Percentiles rank a stretch among this genome's conserved stretches.
These are phyloP conservation scores for Monsonia emarginata DNA, from an alignment of 441 rosid genomes.

Conservation along the genomic window DNA sequence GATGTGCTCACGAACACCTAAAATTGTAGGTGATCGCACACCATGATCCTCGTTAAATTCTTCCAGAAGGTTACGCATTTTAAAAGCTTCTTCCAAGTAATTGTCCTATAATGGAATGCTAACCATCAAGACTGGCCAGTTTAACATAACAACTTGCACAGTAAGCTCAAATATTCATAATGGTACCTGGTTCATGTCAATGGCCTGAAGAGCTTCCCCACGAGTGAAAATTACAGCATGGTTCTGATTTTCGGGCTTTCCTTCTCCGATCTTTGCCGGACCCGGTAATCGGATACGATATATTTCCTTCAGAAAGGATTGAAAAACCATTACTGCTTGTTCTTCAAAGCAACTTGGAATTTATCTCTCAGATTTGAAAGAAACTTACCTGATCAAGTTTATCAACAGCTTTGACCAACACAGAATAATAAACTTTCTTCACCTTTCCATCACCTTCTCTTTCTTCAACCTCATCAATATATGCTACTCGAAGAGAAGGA, in stretches of 20 bases:
- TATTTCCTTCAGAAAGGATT: constrained; percentile 49
- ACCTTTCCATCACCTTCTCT: constrained; percentile 51
- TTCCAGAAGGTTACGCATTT: constrained; percentile 89
- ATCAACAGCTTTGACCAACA: constrained; percentile 77
- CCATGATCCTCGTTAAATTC: constrained; percentile 93
- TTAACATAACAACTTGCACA: neutral
- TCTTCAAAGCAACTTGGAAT: neutral
- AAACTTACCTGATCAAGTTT: constrained; percentile 78
- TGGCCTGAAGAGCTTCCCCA: constrained; percentile 88
- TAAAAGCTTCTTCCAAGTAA: constrained; percentile 92
- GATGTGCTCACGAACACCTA: constrained; percentile 91
- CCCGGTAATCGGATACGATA: constrained; percentile 85
- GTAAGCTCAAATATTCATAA: constrained; percentile 1
- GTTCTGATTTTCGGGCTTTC: constrained; percentile 90
- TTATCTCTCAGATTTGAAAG: constrained; percentile 14
- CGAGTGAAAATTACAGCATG: constrained; percentile 79
- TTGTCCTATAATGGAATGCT: constrained; percentile 47
- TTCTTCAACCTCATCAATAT: constrained; percentile 92
- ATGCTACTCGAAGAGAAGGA: constrained; percentile 90
- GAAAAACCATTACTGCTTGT: constrained; percentile 19
- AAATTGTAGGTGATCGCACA: constrained; percentile 76
- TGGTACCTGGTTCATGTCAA: constrained; percentile 90
- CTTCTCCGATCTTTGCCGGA: constrained; percentile 78
- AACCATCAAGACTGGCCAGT: constrained; percentile 1
- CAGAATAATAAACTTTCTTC: constrained; percentile 82